Percentiles rank a stretch among this genome's conserved stretches.
These are phyloP conservation scores for Hibiscus mutabilis DNA, from an alignment of 345 rosid species.

Conservation along the genomic window DNA sequence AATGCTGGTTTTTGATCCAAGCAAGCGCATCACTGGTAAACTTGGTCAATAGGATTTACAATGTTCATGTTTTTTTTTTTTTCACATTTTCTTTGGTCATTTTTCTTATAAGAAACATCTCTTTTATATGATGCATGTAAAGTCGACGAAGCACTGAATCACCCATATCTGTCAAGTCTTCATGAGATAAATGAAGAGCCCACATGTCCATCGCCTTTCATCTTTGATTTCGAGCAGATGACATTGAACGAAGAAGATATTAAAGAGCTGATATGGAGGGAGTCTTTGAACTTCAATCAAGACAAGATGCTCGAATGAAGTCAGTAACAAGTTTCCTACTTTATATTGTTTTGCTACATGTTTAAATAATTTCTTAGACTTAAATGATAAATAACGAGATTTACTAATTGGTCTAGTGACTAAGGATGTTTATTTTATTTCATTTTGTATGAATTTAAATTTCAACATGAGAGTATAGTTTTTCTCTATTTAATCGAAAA, in stretches of 20 bases:
- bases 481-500: no score
- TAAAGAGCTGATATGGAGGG: constrained; percentile 68
- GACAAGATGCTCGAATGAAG: constrained; percentile 30
- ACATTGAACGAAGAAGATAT: constrained; percentile 68
- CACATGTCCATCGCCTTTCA: constrained; percentile 52
- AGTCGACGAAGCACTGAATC: constrained; percentile 81
- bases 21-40: constrained; percentile 75
- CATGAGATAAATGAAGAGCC: constrained; percentile 96
- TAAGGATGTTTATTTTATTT: no score
- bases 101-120: constrained; percentile 7
- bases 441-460: no score
- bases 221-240: constrained; percentile 68
- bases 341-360: neutral
- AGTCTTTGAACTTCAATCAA: constrained; percentile 53
- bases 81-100: neutral
- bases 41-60: neutral
- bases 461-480: no score
- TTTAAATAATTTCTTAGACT: no score
- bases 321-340: neutral
- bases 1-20: constrained; percentile 83
- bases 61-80: neutral
- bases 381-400: no score
- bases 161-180: constrained; percentile 71
- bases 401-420: no score
- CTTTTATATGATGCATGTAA: constrained; percentile 7